These are phyloP conservation scores for Echria macrotheca DNA, from an alignment of 495 filamentous ascomycete species.

Conservation along the genomic window DNA sequence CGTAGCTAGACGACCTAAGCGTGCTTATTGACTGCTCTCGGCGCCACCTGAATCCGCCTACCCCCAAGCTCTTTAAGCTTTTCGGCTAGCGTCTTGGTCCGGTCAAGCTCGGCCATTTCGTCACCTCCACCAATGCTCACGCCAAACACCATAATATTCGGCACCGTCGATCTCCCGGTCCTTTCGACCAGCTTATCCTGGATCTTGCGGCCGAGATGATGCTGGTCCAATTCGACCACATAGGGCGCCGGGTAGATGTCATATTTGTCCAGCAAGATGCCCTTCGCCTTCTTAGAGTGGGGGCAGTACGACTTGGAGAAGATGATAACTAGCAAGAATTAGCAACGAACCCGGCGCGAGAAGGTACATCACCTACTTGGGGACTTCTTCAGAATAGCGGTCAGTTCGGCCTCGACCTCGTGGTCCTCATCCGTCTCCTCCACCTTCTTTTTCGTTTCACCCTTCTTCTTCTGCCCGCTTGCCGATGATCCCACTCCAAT, in stretches of 20 bases:
- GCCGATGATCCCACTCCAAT: slow-evolving; percentile 53
- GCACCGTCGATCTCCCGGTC: slow-evolving; percentile 81
- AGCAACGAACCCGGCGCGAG: no score
- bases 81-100: slow-evolving; percentile 59
- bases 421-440: slow-evolving; percentile 52
- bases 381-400: slow-evolving; percentile 70
- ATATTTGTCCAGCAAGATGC: slow-evolving; percentile 75
- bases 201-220: slow-evolving; percentile 64
- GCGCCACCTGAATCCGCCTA: slow-evolving; percentile 53
- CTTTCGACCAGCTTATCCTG: slow-evolving; percentile 62
- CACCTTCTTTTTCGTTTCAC: slow-evolving; percentile 34
- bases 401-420: slow-evolving; percentile 58
- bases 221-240: slow-evolving; percentile 86
- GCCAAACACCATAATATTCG: slow-evolving; percentile 84
- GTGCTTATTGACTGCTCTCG: no score
- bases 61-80: slow-evolving; percentile 70
- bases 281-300: slow-evolving; percentile 75
- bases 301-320: slow-evolving; percentile 95
- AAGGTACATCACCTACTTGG: slow-evolving; percentile 62
- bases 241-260: slow-evolving; percentile 73
- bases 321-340: slow-evolving; percentile 64
- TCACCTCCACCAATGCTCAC: slow-evolving; percentile 89
- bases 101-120: slow-evolving; percentile 70
- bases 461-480: slow-evolving; percentile 54
- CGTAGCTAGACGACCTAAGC: no score